phyloP scores from a whole-genome alignment of 164 flowering plant genomes.

The Aristolochia californica region DNA sequence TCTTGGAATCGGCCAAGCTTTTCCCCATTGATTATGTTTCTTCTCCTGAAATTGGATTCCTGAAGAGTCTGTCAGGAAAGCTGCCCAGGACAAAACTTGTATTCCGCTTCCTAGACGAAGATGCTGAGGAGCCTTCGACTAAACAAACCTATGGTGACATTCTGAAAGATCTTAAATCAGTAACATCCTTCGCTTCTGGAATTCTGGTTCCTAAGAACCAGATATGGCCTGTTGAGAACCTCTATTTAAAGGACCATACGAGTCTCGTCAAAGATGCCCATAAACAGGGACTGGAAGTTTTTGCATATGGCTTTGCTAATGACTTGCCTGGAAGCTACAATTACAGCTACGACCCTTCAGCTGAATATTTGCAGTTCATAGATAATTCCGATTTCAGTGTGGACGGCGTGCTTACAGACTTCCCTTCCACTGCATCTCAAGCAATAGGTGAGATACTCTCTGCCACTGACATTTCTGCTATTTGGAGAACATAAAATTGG shows the following conservation, averaged over 20 bases:
- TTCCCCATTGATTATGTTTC: slow-evolving; percentile 38
- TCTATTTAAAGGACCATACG: slow-evolving; percentile 43
- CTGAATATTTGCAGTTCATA: slow-evolving; percentile 66
- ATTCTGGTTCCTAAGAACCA: slow-evolving; percentile 73
- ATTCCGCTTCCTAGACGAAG: slow-evolving; percentile 31
- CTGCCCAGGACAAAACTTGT: slow-evolving; percentile 46
- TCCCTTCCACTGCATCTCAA: slow-evolving; percentile 74
- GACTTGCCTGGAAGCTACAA: slow-evolving; percentile 55
- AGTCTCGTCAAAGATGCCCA: slow-evolving; percentile 77
- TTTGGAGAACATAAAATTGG: background rate
- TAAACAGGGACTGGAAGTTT: slow-evolving; percentile 62
- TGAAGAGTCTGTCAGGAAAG: slow-evolving; percentile 36
- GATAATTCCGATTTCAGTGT: slow-evolving; percentile 64
- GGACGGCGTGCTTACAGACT: slow-evolving; percentile 87
- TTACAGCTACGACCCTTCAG: slow-evolving; percentile 69
- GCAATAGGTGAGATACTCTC: slow-evolving; percentile 47
- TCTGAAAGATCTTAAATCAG: slow-evolving; percentile 30
- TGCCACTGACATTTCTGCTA: background rate
- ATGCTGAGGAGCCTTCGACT: slow-evolving; percentile 61
- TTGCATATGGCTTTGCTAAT: slow-evolving; percentile 72
- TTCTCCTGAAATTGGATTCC: slow-evolving; percentile 70
- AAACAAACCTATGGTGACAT: slow-evolving; percentile 40
- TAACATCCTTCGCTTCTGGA: slow-evolving; percentile 67
- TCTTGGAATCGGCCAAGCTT: slow-evolving; percentile 15
- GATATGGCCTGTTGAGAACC: slow-evolving; percentile 54